phyloP scores from a whole-genome alignment of 331 rosid genomes.

The Cydonia oblonga region DNA sequence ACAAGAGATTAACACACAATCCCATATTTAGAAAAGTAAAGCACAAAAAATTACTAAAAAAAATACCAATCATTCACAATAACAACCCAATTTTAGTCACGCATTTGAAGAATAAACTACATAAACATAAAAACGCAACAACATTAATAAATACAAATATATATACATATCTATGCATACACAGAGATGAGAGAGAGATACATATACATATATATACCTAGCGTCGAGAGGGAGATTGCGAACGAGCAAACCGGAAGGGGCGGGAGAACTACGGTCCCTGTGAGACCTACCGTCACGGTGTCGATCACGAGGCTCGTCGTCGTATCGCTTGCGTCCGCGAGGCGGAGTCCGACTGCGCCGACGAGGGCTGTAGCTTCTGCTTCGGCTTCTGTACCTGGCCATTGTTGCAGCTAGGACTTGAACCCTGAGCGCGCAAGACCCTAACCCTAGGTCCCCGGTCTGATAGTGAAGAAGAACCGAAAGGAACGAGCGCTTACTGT shows the following conservation, averaged over 20 bases:
- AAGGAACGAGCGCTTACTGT: not conserved
- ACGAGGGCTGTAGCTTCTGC: conserved; percentile 87
- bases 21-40: not conserved
- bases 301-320: conserved; percentile 58
- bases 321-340: conserved; percentile 71
- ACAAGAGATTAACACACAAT: not conserved
- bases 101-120: not conserved
- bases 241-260: conserved; percentile 86
- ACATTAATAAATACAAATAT: not conserved
- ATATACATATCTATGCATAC: not conserved
- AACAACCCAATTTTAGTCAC: not conserved
- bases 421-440: not conserved
- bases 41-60: not conserved
- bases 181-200: not conserved
- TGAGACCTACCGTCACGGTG: conserved; percentile 44
- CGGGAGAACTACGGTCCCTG: conserved; percentile 88
- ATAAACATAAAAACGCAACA: not conserved
- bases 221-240: conserved; percentile 95
- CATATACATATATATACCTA: conserved; percentile 28
- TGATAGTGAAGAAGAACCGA: not conserved
- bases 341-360: conserved; percentile 76
- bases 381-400: conserved; percentile 80
- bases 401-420: conserved; percentile 12
- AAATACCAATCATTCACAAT: not conserved
- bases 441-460: conserved; percentile 36